Base-by-base conservation (phyloP, 1,139 yeast species). In the Pneumocystis jirovecii region DNA sequence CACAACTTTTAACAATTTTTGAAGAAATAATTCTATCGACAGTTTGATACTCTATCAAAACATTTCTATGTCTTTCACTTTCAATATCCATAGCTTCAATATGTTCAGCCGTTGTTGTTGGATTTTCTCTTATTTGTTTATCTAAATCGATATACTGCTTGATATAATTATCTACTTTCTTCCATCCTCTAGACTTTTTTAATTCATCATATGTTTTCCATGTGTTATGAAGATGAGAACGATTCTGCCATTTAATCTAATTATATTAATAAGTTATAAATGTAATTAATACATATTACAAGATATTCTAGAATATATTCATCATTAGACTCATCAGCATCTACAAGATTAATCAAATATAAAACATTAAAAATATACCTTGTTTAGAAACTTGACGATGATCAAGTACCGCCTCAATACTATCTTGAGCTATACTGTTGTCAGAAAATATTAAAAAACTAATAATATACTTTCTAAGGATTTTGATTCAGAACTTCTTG, bases 11-110 rank as follows among this genome's bases (percentile, higher is more conserved):
- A 39, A 64, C 44, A 21, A 64, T 64, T 44, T 59, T 71, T 66
- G 93, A 85, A 67, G 89, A 90, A 45, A 93, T 91, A 64, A 93
- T 87, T 71, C 98, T 83, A 75, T 93, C 98, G 34, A 89, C 96
- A 35, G 84, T 83, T 68, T 88, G 87, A 77, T 80, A 91, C 73
- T 91, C 96, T 60, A 84, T 86, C 70, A 86, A 84, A 71, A 89
- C 95, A 70, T 91, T 97, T 56, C 88, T 78, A 72, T 86, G 81
- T 65, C 96, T 82, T 73, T 90, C 97, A 60, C 85, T 82, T 72
- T 91, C 97, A 69, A 93, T 82, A 73, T 90, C 96, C 90, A 93
- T 86, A 25, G 90, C 85, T 75, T 93, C 98, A 31, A 71, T 68
- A 71, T 93, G 97, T 75, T 93, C 97, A 67, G 86, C 81, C 1